These are phyloP conservation scores for Sarcocystis neurona DNA, from an alignment of 169 alveolate genomes.

Conservation along the genomic window DNA sequence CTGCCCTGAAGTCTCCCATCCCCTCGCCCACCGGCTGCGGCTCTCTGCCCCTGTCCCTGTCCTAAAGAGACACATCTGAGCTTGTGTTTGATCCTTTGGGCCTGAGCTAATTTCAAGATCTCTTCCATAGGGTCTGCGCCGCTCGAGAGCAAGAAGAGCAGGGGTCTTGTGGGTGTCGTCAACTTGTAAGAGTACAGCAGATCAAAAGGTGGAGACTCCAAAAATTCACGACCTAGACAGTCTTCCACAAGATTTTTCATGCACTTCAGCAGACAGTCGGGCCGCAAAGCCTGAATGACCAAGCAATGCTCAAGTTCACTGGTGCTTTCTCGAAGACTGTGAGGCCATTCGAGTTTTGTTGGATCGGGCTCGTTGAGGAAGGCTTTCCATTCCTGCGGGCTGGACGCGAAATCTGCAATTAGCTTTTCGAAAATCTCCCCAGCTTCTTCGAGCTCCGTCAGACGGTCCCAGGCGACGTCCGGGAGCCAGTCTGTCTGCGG, in stretches of 20 bases:
- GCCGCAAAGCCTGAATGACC: conserved; percentile 87
- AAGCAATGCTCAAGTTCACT: conserved; percentile 82
- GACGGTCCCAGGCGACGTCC: conserved; percentile 60
- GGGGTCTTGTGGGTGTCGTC: conserved; percentile 85
- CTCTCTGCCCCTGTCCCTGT: conserved; percentile 77
- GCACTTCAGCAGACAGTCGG: conserved; percentile 84
- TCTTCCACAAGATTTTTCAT: conserved; percentile 81
- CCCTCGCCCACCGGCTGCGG: conserved; percentile 54
- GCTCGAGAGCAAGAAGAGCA: conserved; percentile 85
- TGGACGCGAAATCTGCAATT: conserved; percentile 69
- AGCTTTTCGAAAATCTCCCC: conserved; percentile 57
- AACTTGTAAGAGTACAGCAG: conserved; percentile 86
- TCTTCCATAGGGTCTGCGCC: conserved; percentile 92
- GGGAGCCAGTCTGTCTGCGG: conserved; percentile 46
- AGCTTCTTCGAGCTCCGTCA: conserved; percentile 59
- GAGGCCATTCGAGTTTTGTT: conserved; percentile 74
- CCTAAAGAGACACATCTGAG: conserved; percentile 72
- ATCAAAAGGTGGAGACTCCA: conserved; percentile 77
- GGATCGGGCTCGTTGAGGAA: conserved; percentile 82
- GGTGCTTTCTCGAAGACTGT: conserved; percentile 71
- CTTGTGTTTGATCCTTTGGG: conserved; percentile 70
- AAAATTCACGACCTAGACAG: conserved; percentile 80
- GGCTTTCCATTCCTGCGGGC: conserved; percentile 75
- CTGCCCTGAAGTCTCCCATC: no score
- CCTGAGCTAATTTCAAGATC: conserved; percentile 81